Evolutionary conservation across 2,329 filamentous ascomycete genomes (phyloP).

Genomic region (Diaporthe australafricana): DNA sequence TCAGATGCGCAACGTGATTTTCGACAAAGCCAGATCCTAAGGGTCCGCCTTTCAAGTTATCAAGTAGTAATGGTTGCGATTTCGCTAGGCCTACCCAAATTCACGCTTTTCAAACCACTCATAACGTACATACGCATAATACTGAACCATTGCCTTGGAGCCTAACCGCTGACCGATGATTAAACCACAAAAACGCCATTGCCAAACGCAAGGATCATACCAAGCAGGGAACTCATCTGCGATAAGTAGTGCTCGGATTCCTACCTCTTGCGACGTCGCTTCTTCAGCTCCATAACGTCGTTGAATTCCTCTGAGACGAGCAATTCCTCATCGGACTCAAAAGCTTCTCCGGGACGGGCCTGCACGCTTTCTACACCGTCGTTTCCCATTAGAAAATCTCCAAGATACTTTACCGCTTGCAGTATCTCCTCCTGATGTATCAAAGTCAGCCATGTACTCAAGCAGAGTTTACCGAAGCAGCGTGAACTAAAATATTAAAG

Average conservation of each 20-base stretch:
- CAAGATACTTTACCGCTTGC: slow-evolving; percentile 85
- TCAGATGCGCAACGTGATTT: too few species aligned
- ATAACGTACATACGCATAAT: background rate
- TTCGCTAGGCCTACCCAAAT: slow-evolving; percentile 8
- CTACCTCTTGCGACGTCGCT: slow-evolving; percentile 28
- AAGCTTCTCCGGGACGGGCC: slow-evolving; percentile 40
- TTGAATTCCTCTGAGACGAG: slow-evolving; percentile 30
- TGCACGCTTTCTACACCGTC: slow-evolving; percentile 69
- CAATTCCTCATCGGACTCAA: slow-evolving; percentile 38
- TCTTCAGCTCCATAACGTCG: slow-evolving; percentile 35
- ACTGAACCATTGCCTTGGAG: background rate
- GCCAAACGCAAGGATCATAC: background rate
- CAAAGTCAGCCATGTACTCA: background rate
- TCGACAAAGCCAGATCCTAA: too few species aligned
- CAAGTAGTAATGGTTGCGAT: background rate
- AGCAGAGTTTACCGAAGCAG: background rate
- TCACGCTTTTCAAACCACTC: slow-evolving; percentile 23
- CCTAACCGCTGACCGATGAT: background rate
- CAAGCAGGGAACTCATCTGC: background rate
- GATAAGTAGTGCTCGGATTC: background rate
- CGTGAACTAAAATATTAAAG: too few species aligned
- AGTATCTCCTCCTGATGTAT: slow-evolving; percentile 75
- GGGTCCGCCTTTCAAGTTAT: background rate
- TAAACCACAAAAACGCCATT: slow-evolving; percentile 1
- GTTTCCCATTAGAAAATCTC: slow-evolving; percentile 80